Conservation (phyloP, 2,329 filamentous ascomycete species). For the Paraconiothyrium brasiliense region DNA sequence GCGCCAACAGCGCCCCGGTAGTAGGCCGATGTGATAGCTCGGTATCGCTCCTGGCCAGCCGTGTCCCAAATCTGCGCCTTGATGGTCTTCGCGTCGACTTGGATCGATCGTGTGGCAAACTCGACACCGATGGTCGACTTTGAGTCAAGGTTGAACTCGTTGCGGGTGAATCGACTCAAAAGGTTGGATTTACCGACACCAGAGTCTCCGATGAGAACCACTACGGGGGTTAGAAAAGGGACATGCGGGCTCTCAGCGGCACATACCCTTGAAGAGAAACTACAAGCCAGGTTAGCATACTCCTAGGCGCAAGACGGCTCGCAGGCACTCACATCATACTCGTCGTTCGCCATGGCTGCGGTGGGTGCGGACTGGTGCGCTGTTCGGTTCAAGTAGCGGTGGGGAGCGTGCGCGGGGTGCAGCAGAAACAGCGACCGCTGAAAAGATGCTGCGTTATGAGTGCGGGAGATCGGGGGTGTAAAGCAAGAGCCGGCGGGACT, state of each 20-base stretch:
- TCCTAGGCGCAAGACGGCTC: constrained; percentile 19
- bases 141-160: constrained; percentile 99
- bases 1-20: constrained; percentile 98
- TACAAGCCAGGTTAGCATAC: constrained; percentile 54
- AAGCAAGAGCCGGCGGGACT: constrained; percentile 9
- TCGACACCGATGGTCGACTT: constrained; percentile 99
- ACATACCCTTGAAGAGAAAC: constrained; percentile 98
- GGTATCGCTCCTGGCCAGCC: constrained; percentile 97
- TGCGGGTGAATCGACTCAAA: constrained; percentile 98
- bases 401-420: constrained; percentile 18
- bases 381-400: constrained; percentile 22
- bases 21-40: constrained; percentile 98
- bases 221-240: constrained; percentile 60
- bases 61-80: constrained; percentile 99
- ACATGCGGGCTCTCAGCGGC: constrained; percentile 22
- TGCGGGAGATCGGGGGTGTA: constrained; percentile 9
- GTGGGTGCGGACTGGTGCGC: constrained; percentile 36
- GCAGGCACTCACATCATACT: constrained; percentile 87
- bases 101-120: constrained; percentile 97
- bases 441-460: background rate
- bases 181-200: constrained; percentile 99
- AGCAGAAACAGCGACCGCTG: background rate
- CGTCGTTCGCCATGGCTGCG: constrained; percentile 92
- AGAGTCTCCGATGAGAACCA: constrained; percentile 98
- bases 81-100: constrained; percentile 99